A percentile compares a stretch with the other conserved stretches of the same genome.
phyloP scores from a whole-genome alignment of 306 rosid genomes.

The Lithocarpus polystachyus region DNA sequence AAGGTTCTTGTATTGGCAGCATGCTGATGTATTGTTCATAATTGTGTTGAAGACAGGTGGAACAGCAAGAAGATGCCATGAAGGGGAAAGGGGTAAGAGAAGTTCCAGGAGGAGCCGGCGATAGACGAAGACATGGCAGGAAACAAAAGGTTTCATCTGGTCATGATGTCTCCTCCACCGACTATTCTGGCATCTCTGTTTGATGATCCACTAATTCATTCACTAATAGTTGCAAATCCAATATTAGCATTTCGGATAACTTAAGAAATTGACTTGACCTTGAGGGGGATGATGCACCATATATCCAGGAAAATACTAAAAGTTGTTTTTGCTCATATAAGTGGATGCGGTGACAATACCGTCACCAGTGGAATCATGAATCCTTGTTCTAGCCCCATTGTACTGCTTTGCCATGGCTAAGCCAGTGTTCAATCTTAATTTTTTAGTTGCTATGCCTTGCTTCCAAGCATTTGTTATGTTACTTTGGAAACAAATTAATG shows the following conservation, averaged over 20 bases:
- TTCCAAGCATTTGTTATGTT: background rate
- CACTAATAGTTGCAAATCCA: slow-evolving; percentile 7
- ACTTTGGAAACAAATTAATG: background rate
- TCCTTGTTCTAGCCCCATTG: background rate
- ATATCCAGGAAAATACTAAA: background rate
- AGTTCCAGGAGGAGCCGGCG: slow-evolving; percentile 37
- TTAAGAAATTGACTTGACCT: background rate
- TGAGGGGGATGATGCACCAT: background rate
- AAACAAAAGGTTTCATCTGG: slow-evolving; percentile 46
- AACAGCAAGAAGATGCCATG: slow-evolving; percentile 30
- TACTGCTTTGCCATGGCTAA: slow-evolving; percentile 12
- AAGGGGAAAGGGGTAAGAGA: slow-evolving; percentile 38
- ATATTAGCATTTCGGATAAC: background rate
- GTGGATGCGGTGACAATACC: background rate
- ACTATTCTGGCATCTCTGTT: slow-evolving; percentile 37
- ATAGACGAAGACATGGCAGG: slow-evolving; percentile 33
- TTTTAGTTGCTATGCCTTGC: background rate
- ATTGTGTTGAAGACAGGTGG: slow-evolving; percentile 50
- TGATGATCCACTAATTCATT: slow-evolving; percentile 18
- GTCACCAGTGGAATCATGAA: background rate
- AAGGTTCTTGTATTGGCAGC: background rate
- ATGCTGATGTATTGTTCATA: background rate
- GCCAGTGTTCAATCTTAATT: background rate
- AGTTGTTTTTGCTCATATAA: background rate
- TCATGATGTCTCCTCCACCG: slow-evolving; percentile 42